A percentile compares a stretch with the other conserved stretches of the same genome.
Conservation (phyloP, 179 eudicot genomes). For the Vitellaria paradoxa region DNA sequence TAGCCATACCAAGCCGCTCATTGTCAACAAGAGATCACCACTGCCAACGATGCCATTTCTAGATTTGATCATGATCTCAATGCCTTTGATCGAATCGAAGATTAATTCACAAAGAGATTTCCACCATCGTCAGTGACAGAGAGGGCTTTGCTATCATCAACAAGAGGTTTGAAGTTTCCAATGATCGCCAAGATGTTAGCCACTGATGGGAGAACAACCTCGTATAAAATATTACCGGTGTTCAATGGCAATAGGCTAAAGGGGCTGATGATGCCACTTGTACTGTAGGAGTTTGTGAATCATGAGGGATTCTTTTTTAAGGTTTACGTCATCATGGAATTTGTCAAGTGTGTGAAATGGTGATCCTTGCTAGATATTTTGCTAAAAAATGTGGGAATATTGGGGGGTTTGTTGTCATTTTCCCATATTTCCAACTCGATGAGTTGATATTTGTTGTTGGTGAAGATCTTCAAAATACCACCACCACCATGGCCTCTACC, state of each 20-base stretch:
- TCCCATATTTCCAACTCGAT: no score
- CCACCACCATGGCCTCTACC: no score
- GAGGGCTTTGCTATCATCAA: no score
- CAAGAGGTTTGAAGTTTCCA: slow-evolving; percentile 34
- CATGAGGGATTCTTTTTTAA: slow-evolving; percentile 71
- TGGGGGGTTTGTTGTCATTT: slow-evolving; percentile 25
- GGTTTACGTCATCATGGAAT: slow-evolving; percentile 62
- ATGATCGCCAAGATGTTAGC: slow-evolving; percentile 57
- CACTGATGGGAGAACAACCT: slow-evolving; percentile 39
- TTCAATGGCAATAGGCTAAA: slow-evolving; percentile 34
- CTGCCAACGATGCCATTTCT: no score
- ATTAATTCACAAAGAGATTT: no score
- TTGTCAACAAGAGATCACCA: no score
- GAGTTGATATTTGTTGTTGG: no score
- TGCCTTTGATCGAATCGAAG: no score
- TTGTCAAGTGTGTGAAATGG: slow-evolving; percentile 54
- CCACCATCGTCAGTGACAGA: no score
- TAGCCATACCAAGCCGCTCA: no score
- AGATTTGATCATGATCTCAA: no score
- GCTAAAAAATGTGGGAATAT: slow-evolving; percentile 23
- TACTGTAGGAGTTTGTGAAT: slow-evolving; percentile 64
- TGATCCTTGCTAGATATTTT: slow-evolving; percentile 54
- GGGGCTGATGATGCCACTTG: slow-evolving; percentile 41
- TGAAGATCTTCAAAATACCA: no score
- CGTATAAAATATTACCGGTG: slow-evolving; percentile 56